A percentile compares a stretch with the other conserved stretches of the same genome.
Evolutionary conservation across 352 stramenopile species (phyloP).

Genomic region (Halophytophthora batemanensis): DNA sequence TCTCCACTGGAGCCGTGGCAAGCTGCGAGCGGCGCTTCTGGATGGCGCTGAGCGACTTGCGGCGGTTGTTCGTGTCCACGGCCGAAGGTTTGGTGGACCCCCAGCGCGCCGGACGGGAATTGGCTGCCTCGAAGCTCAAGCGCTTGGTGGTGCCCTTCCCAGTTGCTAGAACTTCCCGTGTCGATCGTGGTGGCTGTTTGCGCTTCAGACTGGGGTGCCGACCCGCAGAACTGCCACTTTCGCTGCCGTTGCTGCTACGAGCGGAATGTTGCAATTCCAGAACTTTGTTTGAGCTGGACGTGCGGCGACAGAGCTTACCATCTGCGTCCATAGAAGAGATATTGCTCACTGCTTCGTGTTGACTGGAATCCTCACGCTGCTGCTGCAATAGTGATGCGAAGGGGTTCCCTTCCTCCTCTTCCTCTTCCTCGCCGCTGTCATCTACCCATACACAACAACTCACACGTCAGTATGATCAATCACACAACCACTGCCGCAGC

Average conservation of each 20-base stretch:
- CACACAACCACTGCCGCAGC: neutral
- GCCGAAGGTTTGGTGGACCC: conserved; percentile 18
- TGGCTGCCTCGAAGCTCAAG: conserved; percentile 43
- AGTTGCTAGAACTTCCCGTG: neutral
- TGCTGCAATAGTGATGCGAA: conserved; percentile 58
- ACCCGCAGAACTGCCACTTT: conserved; percentile 2
- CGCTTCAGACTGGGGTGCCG: conserved; percentile 17
- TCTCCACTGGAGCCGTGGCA: conserved; percentile 20
- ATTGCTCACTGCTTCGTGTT: neutral
- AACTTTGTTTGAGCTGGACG: neutral
- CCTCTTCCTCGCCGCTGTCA: conserved; percentile 30
- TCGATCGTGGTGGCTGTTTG: conserved; percentile 2
- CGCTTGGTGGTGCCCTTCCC: conserved; percentile 19
- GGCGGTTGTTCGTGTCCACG: conserved; percentile 31
- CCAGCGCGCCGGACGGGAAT: conserved; percentile 51
- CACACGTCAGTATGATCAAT: conserved; percentile 2
- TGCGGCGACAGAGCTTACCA: neutral
- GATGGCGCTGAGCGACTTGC: conserved; percentile 35
- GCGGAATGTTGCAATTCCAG: neutral
- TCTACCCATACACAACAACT: conserved; percentile 21
- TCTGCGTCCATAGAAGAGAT: neutral
- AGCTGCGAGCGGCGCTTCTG: conserved; percentile 24
- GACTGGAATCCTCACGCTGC: conserved; percentile 3
- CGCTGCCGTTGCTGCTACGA: neutral
- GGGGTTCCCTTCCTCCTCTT: conserved; percentile 44